phyloP scores from a whole-genome alignment of 2,329 filamentous ascomycete species.

The Fusarium newnesense region DNA sequence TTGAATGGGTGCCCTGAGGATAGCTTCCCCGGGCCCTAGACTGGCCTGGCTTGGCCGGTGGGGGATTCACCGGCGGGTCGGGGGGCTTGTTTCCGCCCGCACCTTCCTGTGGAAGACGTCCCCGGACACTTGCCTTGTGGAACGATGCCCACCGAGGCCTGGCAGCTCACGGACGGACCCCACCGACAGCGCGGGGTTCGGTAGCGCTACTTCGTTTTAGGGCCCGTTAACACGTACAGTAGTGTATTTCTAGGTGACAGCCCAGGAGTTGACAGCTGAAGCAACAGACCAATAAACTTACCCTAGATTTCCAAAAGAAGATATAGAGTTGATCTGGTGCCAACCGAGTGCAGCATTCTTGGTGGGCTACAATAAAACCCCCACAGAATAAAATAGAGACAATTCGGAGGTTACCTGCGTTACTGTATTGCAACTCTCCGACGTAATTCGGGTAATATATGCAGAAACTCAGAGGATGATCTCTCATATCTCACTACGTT shows the following conservation, averaged over 20 bases:
- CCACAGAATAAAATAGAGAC: not conserved
- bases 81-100: conserved; percentile 1
- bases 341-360: not conserved
- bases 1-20: conserved; percentile 1
- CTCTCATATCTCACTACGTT: not conserved
- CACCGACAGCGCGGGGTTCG: conserved; percentile 40
- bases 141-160: conserved; percentile 16
- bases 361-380: not conserved
- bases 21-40: conserved; percentile 15
- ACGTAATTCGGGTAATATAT: not conserved
- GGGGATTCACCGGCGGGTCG: not conserved
- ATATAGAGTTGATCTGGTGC: not conserved
- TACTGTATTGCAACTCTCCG: not conserved
- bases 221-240: conserved; percentile 24
- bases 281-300: conserved; percentile 21
- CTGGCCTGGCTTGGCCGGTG: not conserved
- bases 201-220: conserved; percentile 33
- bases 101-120: conserved; percentile 6
- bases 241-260: conserved; percentile 5
- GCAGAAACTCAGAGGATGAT: not conserved
- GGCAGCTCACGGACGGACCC: conserved; percentile 8
- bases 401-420: not conserved
- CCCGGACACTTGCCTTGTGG: conserved; percentile 23
- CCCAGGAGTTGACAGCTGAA: conserved; percentile 21
- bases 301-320: conserved; percentile 18